A percentile compares a stretch with the other conserved stretches of the same genome.
phyloP scores from a whole-genome alignment of 257 asterid genomes.

The Solanum virginianum region DNA sequence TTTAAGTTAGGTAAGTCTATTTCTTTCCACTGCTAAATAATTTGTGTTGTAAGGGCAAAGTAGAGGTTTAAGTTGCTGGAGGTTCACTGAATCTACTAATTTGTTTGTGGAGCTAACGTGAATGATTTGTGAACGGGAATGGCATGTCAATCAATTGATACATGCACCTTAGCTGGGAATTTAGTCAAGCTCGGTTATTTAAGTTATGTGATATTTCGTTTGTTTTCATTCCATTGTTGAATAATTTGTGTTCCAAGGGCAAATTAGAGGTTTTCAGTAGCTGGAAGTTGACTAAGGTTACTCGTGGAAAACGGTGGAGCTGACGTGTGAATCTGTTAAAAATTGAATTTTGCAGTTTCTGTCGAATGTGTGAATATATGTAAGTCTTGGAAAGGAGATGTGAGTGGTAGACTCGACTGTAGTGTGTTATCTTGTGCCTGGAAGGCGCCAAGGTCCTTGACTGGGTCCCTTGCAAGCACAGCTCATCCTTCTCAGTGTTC shows the following conservation, averaged over 20 bases:
- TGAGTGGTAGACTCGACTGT: constrained; percentile 58
- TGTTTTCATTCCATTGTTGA: not conserved
- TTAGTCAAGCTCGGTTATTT: not conserved
- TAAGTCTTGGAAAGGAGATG: constrained; percentile 67
- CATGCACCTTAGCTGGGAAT: not conserved
- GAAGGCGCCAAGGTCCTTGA: constrained; percentile 68
- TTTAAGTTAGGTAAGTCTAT: not conserved
- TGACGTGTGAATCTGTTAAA: not conserved
- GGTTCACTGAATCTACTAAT: not conserved
- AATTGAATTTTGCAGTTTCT: constrained; percentile 37
- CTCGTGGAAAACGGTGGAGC: not conserved
- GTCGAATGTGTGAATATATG: constrained; percentile 64
- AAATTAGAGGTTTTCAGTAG: not conserved
- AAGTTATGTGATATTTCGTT: not conserved
- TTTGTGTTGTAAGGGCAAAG: not conserved
- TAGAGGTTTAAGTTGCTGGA: not conserved
- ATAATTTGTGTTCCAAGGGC: not conserved
- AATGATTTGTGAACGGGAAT: not conserved
- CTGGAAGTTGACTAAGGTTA: not conserved
- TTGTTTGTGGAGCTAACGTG: not conserved
- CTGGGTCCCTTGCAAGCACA: constrained; percentile 83
- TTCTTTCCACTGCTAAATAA: not conserved
- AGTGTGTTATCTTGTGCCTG: constrained; percentile 65
- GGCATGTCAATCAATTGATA: not conserved
- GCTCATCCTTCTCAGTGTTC: constrained; percentile 42